Conservation (phyloP, 2,329 filamentous ascomycete species). For the Chrysosporium keratinophilum region DNA sequence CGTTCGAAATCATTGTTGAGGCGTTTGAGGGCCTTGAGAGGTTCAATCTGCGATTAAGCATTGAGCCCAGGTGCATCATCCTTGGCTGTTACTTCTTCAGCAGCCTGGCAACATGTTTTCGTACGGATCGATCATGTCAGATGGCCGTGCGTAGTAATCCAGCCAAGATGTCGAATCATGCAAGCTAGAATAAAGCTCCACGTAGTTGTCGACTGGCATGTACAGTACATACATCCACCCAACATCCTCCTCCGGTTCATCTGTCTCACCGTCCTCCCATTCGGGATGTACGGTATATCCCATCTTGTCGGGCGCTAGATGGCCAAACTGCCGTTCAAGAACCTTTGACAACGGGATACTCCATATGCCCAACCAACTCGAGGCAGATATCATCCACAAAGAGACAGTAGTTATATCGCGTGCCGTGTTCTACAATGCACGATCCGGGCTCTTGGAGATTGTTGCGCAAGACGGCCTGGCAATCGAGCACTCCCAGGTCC, state of each 20-base stretch:
- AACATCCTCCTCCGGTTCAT: conserved; percentile 16
- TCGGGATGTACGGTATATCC: conserved; percentile 16
- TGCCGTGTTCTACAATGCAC: not conserved
- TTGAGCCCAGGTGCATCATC: no score
- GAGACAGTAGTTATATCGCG: conserved; percentile 16
- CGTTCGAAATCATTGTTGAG: no score
- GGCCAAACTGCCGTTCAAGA: conserved; percentile 13
- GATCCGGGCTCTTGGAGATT: not conserved
- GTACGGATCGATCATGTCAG: no score
- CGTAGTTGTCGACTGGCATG: no score
- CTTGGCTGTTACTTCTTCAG: no score
- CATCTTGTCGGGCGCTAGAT: conserved; percentile 10
- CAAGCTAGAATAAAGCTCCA: no score
- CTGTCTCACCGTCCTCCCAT: conserved; percentile 16
- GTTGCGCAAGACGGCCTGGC: not conserved
- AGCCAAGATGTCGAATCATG: no score
- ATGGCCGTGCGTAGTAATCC: no score
- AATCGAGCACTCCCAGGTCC: not conserved
- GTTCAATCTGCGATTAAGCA: no score
- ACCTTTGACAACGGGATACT: conserved; percentile 14
- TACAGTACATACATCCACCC: conserved; percentile 18
- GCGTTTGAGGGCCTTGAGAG: no score
- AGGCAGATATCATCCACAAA: conserved; percentile 19
- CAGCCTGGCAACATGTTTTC: no score
- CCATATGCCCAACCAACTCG: conserved; percentile 17